Evolutionary conservation across 805 yeast genomes (phyloP).

Genomic region (Clavispora asparagi): DNA sequence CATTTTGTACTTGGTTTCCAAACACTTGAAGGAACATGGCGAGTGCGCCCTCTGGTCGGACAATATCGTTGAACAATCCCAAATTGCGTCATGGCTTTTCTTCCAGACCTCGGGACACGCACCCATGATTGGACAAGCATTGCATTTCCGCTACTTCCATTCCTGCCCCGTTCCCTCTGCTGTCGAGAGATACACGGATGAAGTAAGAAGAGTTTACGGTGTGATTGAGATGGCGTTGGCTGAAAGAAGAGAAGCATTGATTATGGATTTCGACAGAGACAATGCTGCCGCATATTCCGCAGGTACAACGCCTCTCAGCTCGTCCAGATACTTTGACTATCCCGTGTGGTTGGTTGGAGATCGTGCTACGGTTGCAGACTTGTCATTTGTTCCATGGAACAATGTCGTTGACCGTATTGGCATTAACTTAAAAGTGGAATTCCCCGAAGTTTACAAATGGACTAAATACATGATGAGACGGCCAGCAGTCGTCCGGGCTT

Average conservation of each 20-base stretch:
- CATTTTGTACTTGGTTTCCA: constrained; percentile 72
- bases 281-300: constrained; percentile 84
- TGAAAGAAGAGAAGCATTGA: constrained; percentile 82
- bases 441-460: constrained; percentile 96
- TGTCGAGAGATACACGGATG: constrained; percentile 85
- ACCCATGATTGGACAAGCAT: constrained; percentile 97
- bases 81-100: constrained; percentile 82
- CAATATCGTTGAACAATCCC: constrained; percentile 73
- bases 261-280: constrained; percentile 83
- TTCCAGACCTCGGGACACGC: constrained; percentile 97
- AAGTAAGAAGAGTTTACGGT: constrained; percentile 88
- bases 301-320: constrained; percentile 83
- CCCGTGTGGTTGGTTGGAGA: constrained; percentile 97
- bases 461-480: constrained; percentile 93
- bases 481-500: constrained; percentile 83
- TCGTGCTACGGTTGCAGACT: constrained; percentile 73
- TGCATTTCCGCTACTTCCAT: constrained; percentile 90
- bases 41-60: constrained; percentile 76
- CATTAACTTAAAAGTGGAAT: constrained; percentile 77
- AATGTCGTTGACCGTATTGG: constrained; percentile 92
- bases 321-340: constrained; percentile 80
- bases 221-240: constrained; percentile 94
- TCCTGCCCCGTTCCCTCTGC: constrained; percentile 82
- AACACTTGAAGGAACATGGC: constrained; percentile 57
- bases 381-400: constrained; percentile 95